Conservation (phyloP, 139 green algal species). For the Chlamydomonas schloesseri region DNA sequence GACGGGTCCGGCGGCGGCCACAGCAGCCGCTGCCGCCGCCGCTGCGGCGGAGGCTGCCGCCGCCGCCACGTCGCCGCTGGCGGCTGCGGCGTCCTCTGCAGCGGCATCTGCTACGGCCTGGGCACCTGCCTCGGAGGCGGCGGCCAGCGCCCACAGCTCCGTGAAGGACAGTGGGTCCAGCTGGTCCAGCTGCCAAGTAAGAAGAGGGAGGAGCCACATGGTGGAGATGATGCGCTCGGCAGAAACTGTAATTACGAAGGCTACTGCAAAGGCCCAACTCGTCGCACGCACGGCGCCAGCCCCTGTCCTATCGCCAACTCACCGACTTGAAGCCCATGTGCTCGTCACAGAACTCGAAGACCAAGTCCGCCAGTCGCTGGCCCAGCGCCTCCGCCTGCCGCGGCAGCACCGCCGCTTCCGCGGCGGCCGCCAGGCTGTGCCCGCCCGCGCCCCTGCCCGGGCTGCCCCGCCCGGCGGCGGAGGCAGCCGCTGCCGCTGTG, state of each 20-base stretch:
- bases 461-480: neutral
- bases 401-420: neutral
- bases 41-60: neutral
- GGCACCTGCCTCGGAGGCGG: neutral
- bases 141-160: conserved; percentile 1
- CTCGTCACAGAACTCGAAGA: conserved; percentile 22
- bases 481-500: neutral
- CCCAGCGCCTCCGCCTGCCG: neutral
- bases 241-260: too few species aligned
- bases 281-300: too few species aligned
- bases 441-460: neutral
- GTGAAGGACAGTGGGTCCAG: neutral
- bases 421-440: neutral
- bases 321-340: conserved; percentile 26
- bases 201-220: neutral
- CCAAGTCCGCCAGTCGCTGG: neutral
- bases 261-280: too few species aligned
- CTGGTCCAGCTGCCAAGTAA: neutral
- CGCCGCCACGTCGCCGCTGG: neutral
- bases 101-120: too few species aligned
- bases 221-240: too few species aligned
- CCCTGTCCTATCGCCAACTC: neutral
- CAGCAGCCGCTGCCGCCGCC: neutral
- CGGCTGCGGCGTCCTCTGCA: neutral
- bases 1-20: too few species aligned